Percentiles rank a stretch among this genome's conserved stretches.
Conservation (phyloP, 108 stramenopile species). For the Nitzschia inconspicua region DNA sequence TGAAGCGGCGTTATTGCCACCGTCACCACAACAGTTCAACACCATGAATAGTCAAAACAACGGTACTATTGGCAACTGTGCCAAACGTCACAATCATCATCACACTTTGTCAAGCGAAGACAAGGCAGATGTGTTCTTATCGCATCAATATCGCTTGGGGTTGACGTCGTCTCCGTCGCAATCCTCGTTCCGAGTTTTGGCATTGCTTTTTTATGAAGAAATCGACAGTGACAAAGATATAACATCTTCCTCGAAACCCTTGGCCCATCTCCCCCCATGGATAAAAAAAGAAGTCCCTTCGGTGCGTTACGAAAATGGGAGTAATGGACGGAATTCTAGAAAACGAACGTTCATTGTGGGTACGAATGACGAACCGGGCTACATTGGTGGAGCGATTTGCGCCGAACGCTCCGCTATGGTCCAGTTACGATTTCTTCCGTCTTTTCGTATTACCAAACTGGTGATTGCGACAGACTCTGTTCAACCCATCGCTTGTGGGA, state of each 20-base stretch:
- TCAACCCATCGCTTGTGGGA: conserved; percentile 72
- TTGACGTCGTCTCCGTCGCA: conserved; percentile 58
- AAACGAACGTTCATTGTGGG: conserved; percentile 63
- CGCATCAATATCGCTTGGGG: conserved; percentile 58
- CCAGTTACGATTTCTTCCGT: conserved; percentile 67
- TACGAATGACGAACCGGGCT: conserved; percentile 79
- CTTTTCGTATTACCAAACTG: conserved; percentile 23
- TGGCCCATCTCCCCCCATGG: conserved; percentile 12
- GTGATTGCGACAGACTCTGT: conserved; percentile 66
- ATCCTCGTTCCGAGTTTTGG: conserved; percentile 81
- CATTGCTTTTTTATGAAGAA: conserved; percentile 52
- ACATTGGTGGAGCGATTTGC: conserved; percentile 78
- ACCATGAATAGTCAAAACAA: too few species aligned
- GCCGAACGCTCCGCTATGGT: conserved; percentile 87
- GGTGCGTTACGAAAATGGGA: too few species aligned
- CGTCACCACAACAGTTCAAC: too few species aligned
- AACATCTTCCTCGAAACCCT: too few species aligned
- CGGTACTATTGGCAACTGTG: background rate
- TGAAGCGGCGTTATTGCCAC: too few species aligned
- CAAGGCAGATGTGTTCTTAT: conserved; percentile 45
- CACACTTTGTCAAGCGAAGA: conserved; percentile 16
- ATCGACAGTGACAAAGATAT: background rate
- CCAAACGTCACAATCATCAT: background rate
- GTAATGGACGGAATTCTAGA: too few species aligned
- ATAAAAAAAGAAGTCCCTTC: conserved; percentile 10